Conservation (phyloP, 1,284 basidiomycete genomes). For the Ustilago trichophora region DNA sequence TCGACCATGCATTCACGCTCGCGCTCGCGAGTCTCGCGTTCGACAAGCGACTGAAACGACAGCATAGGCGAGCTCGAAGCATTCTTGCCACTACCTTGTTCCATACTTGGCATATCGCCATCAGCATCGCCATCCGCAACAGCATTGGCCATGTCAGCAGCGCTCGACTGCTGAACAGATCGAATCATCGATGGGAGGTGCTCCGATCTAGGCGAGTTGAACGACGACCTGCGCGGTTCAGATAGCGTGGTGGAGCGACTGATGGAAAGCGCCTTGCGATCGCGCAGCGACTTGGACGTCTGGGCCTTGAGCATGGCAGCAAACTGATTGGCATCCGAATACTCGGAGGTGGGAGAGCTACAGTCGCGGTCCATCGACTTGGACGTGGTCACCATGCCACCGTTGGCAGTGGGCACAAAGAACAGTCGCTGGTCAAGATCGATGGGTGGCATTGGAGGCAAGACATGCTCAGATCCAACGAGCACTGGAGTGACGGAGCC, state of each 20-base stretch:
- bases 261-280: slow-evolving; percentile 36
- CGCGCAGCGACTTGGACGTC: slow-evolving; percentile 45
- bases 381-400: slow-evolving; percentile 9
- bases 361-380: slow-evolving; percentile 6
- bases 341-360: slow-evolving; percentile 12
- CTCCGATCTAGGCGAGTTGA: slow-evolving; percentile 42
- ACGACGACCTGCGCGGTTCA: slow-evolving; percentile 39
- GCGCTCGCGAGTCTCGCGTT: slow-evolving; percentile 40
- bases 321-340: slow-evolving; percentile 32
- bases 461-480: slow-evolving; percentile 14
- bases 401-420: slow-evolving; percentile 29
- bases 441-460: slow-evolving; percentile 48
- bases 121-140: neutral
- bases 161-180: neutral
- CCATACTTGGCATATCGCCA: neutral
- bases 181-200: slow-evolving; percentile 16
- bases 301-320: slow-evolving; percentile 50
- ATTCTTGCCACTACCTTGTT: neutral
- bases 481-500: slow-evolving; percentile 22
- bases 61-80: neutral
- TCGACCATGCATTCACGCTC: slow-evolving; percentile 14
- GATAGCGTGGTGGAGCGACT: slow-evolving; percentile 37
- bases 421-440: slow-evolving; percentile 36
- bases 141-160: neutral
- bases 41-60: slow-evolving; percentile 32